Percentiles rank a stretch among this genome's conserved stretches.
Evolutionary conservation across 2,329 filamentous ascomycete genomes (phyloP).

Genomic region (Aphanocladium album): DNA sequence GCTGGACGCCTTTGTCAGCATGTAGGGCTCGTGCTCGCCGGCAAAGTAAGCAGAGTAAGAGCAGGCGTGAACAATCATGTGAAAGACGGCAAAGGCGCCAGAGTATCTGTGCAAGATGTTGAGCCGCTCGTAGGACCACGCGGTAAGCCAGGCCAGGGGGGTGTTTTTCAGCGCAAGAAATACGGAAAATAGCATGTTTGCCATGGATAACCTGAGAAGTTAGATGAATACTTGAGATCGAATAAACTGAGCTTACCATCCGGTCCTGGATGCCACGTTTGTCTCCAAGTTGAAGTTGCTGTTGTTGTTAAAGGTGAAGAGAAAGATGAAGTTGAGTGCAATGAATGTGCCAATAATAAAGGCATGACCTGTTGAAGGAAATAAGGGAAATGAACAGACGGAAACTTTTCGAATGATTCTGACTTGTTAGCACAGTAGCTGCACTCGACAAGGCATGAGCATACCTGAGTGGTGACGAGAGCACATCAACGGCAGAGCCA

Average conservation of each 20-base stretch:
- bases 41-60: constrained; percentile 40
- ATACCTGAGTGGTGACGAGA: constrained; percentile 3
- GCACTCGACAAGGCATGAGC: not conserved
- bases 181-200: constrained; percentile 47
- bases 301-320: constrained; percentile 31
- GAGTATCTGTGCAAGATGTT: constrained; percentile 52
- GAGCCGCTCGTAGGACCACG: constrained; percentile 54
- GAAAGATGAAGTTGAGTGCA: constrained; percentile 28
- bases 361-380: constrained; percentile 31
- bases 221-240: not conserved
- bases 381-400: constrained; percentile 21
- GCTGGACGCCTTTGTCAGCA: constrained; percentile 33
- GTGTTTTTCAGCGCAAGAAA: constrained; percentile 56
- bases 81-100: constrained; percentile 44
- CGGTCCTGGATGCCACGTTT: constrained; percentile 34
- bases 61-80: constrained; percentile 41
- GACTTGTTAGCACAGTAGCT: not conserved
- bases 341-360: constrained; percentile 26
- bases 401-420: constrained; percentile 25
- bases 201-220: constrained; percentile 31
- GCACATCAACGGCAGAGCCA: not conserved
- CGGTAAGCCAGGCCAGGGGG: constrained; percentile 47
- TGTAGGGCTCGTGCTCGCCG: constrained; percentile 19
- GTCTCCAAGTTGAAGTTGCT: constrained; percentile 23
- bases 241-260: constrained; percentile 28